These are phyloP conservation scores for Lasiodiplodia gonubiensis DNA, from an alignment of 2,329 filamentous ascomycete species.

Conservation along the genomic window DNA sequence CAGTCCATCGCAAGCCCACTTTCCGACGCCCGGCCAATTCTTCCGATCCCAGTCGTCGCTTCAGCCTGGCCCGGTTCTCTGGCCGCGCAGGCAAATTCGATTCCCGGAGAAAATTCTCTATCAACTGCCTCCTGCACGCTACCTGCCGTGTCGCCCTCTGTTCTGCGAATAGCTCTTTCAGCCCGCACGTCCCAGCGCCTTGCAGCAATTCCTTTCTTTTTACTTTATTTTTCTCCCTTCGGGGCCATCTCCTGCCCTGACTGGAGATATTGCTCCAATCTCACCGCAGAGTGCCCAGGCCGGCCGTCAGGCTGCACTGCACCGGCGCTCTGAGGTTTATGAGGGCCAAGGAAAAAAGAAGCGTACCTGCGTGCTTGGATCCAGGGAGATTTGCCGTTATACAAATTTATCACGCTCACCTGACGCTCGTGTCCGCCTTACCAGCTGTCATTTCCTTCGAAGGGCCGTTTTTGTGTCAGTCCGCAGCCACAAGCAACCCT, in stretches of 20 bases:
- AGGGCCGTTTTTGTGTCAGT: conserved; percentile 17
- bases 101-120: conserved; percentile 3
- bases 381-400: conserved; percentile 3
- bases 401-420: conserved; percentile 2
- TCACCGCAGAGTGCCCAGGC: neutral
- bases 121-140: conserved; percentile 5
- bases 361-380: neutral
- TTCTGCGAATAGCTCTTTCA: conserved; percentile 4
- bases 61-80: neutral
- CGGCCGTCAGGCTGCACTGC: neutral
- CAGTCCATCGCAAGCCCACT: neutral
- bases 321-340: neutral
- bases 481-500: neutral
- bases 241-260: neutral
- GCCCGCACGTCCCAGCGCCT: neutral
- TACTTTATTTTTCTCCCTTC: neutral
- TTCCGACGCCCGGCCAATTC: conserved; percentile 1
- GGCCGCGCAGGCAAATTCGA: neutral
- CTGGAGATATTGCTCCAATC: conserved; percentile 1
- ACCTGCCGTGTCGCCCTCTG: conserved; percentile 8
- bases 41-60: neutral
- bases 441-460: conserved; percentile 4
- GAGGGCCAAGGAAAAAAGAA: neutral
- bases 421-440: conserved; percentile 13
- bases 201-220: conserved; percentile 3